Evolutionary conservation across 176 grass and related monocot species (phyloP).

Genomic region (Saccharum officinarum): DNA sequence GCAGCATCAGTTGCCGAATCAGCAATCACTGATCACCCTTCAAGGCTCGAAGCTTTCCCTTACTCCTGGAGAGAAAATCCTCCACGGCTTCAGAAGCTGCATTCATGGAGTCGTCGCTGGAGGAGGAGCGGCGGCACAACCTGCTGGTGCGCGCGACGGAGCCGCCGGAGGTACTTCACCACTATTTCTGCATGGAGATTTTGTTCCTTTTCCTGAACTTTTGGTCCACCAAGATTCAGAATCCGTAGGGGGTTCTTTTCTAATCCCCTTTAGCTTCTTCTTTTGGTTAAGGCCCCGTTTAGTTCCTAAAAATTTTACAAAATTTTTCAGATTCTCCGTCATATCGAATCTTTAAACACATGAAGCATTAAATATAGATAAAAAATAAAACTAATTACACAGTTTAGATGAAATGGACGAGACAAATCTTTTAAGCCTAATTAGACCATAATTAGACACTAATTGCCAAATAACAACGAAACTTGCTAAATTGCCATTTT

Average conservation of each 20-base stretch:
- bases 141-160: constrained; percentile 20
- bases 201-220: neutral
- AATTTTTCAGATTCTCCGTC: no score
- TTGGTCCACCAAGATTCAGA: constrained; percentile 24
- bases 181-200: neutral
- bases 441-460: no score
- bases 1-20: neutral
- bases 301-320: no score
- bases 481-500: no score
- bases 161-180: constrained; percentile 36
- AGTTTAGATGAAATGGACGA: no score
- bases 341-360: no score
- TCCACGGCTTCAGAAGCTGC: constrained; percentile 3
- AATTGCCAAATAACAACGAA: no score
- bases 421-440: no score
- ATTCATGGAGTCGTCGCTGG: constrained; percentile 40
- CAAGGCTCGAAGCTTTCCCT: neutral
- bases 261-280: constrained; percentile 19
- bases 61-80: neutral
- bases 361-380: no score
- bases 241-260: neutral
- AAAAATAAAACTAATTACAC: no score
- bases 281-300: neutral
- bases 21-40: neutral
- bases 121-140: constrained; percentile 15